Base-by-base conservation (phyloP, 352 stramenopile species). In the Globisporangium paddicum region DNA sequence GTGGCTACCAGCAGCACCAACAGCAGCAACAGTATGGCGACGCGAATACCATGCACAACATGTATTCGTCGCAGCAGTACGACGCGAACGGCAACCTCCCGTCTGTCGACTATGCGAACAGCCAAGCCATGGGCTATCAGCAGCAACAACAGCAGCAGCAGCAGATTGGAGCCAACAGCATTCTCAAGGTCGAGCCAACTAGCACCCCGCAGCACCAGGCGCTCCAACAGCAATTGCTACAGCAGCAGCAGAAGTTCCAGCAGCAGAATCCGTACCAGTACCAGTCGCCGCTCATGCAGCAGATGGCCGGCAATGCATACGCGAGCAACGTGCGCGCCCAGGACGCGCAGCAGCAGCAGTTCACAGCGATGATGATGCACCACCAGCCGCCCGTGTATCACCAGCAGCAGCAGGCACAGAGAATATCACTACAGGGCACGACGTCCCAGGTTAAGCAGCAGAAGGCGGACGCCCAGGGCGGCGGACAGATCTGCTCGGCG, bases 401-500 rank as follows among this genome's bases (percentile, higher is more conserved):
- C n/a, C 55, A 59, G 40, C 30, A 19, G 45, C 62, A 23, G 30
- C 73, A 84, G 51, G 73, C 79, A 38, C 77, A 77, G 49, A 60
- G 57, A 53, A 69, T 69, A 66, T 23, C 57, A 63, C 37, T 52
- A 68, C 66, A 46, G 42, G 57, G n/a, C 68, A 72, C 80, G 64
- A 64, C 72, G n/a, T 70, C 67, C 30, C 75, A 87, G 30, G 69
- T 69, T 30, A 83, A 82, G 59, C 81, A 88, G 61, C 68, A 78
- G 18, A 76, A 85, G 44, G 67, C 70, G 23, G 79, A 92, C 19
- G 63, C 67, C 3, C 71, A 76, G 25, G 71, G 76, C 9, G 70
- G 66, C n/a, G 66, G 63, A 1, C 82, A 87, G 63, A 73, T 92
- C 30, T 92, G 82, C 63, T 87, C 82, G 21, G 79, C 85, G 5